phyloP scores from a whole-genome alignment of 129 eudicot genomes.

The Scalesia atractyloides region DNA sequence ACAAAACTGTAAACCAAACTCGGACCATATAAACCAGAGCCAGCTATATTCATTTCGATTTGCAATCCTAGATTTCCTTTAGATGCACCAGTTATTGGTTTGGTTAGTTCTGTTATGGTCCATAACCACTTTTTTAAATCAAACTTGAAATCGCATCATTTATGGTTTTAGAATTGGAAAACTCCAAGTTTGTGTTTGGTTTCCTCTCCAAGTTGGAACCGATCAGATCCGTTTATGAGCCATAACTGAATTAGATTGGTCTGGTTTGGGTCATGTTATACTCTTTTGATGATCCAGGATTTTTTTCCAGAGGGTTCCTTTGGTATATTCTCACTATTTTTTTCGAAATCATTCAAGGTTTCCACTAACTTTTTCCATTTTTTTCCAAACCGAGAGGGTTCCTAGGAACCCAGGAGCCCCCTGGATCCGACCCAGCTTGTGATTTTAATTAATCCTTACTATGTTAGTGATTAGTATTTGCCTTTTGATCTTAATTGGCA shows the following conservation, averaged over 20 bases:
- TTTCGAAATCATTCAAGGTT: too few relatives aligned
- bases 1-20: background rate
- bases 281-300: too few relatives aligned
- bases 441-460: background rate
- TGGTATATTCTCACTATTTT: too few relatives aligned
- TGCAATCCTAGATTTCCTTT: too few relatives aligned
- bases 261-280: background rate
- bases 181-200: background rate
- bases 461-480: slow-evolving; percentile 13
- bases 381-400: too few relatives aligned
- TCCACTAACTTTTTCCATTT: too few relatives aligned
- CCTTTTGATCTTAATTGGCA: slow-evolving; percentile 11
- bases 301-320: too few relatives aligned
- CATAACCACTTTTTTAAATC: background rate
- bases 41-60: too few relatives aligned
- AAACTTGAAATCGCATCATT: background rate
- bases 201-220: background rate
- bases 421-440: too few relatives aligned
- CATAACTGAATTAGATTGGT: background rate
- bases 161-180: background rate
- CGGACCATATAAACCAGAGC: background rate
- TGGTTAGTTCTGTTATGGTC: background rate
- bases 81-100: background rate
- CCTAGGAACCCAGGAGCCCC: too few relatives aligned
- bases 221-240: background rate